Evolutionary conservation across 78 protist genomes (phyloP).

Genomic region (Monocercomonoides exilis): DNA sequence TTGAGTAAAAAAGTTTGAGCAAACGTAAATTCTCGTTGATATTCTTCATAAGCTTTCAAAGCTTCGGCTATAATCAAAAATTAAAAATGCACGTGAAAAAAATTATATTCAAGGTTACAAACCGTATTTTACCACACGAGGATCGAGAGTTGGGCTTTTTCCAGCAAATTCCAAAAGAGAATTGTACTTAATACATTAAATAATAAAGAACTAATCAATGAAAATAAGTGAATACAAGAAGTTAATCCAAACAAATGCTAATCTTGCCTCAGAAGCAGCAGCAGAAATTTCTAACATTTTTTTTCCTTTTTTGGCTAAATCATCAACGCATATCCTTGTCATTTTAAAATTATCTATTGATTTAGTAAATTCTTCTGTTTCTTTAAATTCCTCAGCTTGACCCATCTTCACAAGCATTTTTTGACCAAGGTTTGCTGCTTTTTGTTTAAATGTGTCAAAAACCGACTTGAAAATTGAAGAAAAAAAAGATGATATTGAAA

Average conservation of each 20-base stretch:
- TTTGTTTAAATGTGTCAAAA: neutral
- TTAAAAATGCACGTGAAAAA: neutral
- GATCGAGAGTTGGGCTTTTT: neutral
- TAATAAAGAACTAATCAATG: neutral
- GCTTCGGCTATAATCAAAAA: neutral
- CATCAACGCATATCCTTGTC: neutral
- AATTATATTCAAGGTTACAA: neutral
- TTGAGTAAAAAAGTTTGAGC: neutral
- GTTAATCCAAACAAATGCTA: neutral
- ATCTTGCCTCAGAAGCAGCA: neutral
- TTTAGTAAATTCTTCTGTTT: too few species aligned
- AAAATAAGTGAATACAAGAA: neutral
- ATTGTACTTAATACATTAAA: neutral
- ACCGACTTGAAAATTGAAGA: neutral
- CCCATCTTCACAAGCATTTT: neutral
- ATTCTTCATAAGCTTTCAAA: neutral
- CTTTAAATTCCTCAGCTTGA: too few species aligned
- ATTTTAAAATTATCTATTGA: neutral
- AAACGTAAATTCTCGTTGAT: neutral
- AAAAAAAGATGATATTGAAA: neutral
- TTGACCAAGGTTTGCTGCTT: neutral
- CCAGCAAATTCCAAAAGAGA: neutral
- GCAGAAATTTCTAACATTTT: neutral
- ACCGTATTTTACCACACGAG: neutral
- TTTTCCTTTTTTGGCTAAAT: neutral